phyloP scores from a whole-genome alignment of 495 filamentous ascomycete species.

The Aspergillus kassunensis region DNA sequence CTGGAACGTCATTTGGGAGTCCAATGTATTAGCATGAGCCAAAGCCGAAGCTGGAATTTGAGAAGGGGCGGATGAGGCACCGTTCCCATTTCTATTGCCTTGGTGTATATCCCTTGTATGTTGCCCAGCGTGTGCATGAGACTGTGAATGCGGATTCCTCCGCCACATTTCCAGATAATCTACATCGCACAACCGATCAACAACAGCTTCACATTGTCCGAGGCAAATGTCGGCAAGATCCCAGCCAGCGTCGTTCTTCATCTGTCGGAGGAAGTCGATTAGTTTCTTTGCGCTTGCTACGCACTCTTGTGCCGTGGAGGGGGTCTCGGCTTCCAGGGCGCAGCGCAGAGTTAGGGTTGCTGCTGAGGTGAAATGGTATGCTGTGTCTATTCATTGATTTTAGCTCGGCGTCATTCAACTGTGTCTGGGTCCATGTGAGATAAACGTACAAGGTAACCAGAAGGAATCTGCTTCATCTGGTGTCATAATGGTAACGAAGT shows the following conservation, averaged over 20 bases:
- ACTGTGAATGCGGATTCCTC: constrained; percentile 1
- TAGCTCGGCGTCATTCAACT: no score
- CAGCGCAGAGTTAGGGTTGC: constrained; percentile 4
- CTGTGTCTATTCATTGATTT: not conserved
- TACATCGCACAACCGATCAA: constrained; percentile 2
- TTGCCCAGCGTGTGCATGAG: not conserved
- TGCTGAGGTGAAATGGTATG: constrained; percentile 9
- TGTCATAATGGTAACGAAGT: not conserved
- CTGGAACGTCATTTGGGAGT: not conserved
- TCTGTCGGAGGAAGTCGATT: constrained; percentile 4
- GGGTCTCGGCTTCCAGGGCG: constrained; percentile 4
- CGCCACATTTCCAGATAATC: constrained; percentile 5
- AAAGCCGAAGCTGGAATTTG: no score
- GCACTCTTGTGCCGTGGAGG: constrained; percentile 5
- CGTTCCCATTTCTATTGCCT: no score
- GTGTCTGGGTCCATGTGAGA: no score
- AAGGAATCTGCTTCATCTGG: not conserved
- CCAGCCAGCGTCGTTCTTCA: constrained; percentile 1
- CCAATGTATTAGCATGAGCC: no score
- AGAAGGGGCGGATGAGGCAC: no score
- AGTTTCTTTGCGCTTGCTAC: not conserved
- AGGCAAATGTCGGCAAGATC: constrained; percentile 9
- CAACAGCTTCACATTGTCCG: constrained; percentile 7
- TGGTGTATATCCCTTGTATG: not conserved
- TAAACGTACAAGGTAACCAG: constrained; percentile 5